Percentiles rank a stretch among this genome's conserved stretches.
Evolutionary conservation across 305 asterid genomes (phyloP).

Genomic region (Salvia sclarea): DNA sequence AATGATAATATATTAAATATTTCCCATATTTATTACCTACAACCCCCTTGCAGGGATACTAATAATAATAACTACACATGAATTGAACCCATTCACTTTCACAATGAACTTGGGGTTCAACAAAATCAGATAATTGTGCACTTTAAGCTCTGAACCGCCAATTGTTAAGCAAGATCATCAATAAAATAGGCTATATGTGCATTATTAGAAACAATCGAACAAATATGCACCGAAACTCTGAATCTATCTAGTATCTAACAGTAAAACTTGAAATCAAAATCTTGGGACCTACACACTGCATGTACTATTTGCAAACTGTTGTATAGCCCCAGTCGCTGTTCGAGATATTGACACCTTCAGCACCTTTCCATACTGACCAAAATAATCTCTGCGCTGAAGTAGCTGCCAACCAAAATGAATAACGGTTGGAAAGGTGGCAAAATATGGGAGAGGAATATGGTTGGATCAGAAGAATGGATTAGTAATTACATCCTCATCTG

Average conservation of each 20-base stretch:
- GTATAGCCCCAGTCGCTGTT: slow-evolving; percentile 89
- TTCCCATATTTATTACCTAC: neutral
- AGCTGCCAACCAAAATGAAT: slow-evolving; percentile 52
- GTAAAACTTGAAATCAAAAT: slow-evolving; percentile 9
- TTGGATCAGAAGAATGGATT: slow-evolving; percentile 16
- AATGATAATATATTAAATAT: neutral
- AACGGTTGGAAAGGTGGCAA: slow-evolving; percentile 22
- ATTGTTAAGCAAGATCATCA: neutral
- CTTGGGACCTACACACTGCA: slow-evolving; percentile 91
- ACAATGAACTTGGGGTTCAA: neutral
- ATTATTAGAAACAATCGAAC: slow-evolving; percentile 18
- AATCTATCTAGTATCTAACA: slow-evolving; percentile 1
- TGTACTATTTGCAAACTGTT: slow-evolving; percentile 88
- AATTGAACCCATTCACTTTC: slow-evolving; percentile 5
- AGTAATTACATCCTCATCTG: slow-evolving; percentile 80
- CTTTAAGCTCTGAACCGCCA: slow-evolving; percentile 13
- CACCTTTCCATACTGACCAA: slow-evolving; percentile 94
- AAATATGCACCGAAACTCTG: slow-evolving; percentile 19
- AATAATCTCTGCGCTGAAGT: slow-evolving; percentile 80
- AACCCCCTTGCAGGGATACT: neutral
- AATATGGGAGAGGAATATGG: slow-evolving; percentile 9
- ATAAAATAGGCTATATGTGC: neutral
- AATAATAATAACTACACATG: neutral
- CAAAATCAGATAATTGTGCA: slow-evolving; percentile 3
- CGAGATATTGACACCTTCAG: slow-evolving; percentile 95